phyloP scores from a whole-genome alignment of 2,329 filamentous ascomycete species.

The Curvularia sp. region DNA sequence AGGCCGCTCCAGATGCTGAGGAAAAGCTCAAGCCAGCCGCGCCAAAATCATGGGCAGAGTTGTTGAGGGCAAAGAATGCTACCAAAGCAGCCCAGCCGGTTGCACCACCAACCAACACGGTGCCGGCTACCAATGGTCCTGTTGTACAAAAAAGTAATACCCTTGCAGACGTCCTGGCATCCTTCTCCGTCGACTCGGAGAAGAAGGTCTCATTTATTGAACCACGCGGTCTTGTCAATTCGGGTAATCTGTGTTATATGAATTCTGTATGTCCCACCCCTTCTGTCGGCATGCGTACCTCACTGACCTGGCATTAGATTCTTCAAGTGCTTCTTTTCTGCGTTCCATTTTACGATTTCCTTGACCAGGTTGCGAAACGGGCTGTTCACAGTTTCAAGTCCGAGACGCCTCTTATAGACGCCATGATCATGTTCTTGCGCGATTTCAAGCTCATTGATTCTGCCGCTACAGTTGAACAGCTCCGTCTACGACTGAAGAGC shows the following conservation, averaged over 20 bases:
- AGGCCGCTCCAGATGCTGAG: constrained; percentile 32
- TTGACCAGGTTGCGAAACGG: constrained; percentile 84
- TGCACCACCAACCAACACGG: constrained; percentile 36
- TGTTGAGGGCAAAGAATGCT: constrained; percentile 63
- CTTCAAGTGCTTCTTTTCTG: constrained; percentile 95
- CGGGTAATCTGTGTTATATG: constrained; percentile 99
- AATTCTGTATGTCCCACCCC: constrained; percentile 76
- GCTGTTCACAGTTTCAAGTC: constrained; percentile 93
- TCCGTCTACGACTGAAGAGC: constrained; percentile 76
- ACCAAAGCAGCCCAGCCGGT: constrained; percentile 35
- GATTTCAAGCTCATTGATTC: constrained; percentile 88
- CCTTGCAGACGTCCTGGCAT: constrained; percentile 76
- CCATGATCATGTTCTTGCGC: constrained; percentile 95
- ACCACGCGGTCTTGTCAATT: constrained; percentile 92
- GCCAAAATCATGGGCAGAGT: constrained; percentile 71
- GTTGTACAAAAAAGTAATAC: constrained; percentile 63
- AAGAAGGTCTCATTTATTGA: constrained; percentile 82
- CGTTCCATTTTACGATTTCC: constrained; percentile 90
- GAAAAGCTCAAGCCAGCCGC: constrained; percentile 55
- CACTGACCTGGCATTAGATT: constrained; percentile 65
- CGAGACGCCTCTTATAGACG: constrained; percentile 90
- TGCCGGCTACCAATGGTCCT: constrained; percentile 49
- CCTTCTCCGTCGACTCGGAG: constrained; percentile 71
- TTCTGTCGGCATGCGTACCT: not conserved
- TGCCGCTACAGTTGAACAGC: constrained; percentile 74